Evolutionary conservation across 495 filamentous ascomycete species (phyloP), one percentile per base, ranked within the genome.

Genomic region (Rhypophila decipiens): DNA sequence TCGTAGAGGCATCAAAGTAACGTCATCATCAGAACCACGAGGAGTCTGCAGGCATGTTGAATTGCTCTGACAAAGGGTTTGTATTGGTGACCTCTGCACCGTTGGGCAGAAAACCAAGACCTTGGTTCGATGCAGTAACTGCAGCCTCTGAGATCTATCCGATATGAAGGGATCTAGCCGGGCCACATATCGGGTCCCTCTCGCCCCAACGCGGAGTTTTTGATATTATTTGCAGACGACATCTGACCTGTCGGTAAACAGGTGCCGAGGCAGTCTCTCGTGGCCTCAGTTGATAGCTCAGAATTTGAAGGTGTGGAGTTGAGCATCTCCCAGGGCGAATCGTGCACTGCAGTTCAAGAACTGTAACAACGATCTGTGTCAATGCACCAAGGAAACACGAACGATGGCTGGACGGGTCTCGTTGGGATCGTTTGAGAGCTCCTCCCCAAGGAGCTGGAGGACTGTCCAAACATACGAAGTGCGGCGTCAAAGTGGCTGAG

Each of bases 51-150:
- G 51, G 43, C 43, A 36, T 52, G 49, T 44, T 50, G 29, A 50
- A 54, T 17, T 27, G 22, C 24, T 29, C 19, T 42, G n/a, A 12
- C 17, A 24, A 47, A 2, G 39, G 15, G 20, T 23, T 46, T 44
- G 54, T 55, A 61, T 56, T 51, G 50, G 58, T 9, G 53, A 40
- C 12, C n/a, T n/a, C 31, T 44, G 18, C n/a, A 47, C 42, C 41
- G 57, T 61, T 59, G 56, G 60, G 58, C 58, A 56, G 52, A 19
- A 55, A 58, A 39, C 40, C 19, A 21, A 31, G 33, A 31, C 52
- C 46, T 42, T 52, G 48, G 51, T 50, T 51, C 42, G 47, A 45
- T 49, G 41, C 20, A 18, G 33, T 35, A 38, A 13, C 13, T 13
- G 49, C 42, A 43, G 22, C 42, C 46, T 27, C 49, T 37, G 46